Conservation (phyloP, 1,139 yeast species). For the Geotrichum cucujoidarum region DNA sequence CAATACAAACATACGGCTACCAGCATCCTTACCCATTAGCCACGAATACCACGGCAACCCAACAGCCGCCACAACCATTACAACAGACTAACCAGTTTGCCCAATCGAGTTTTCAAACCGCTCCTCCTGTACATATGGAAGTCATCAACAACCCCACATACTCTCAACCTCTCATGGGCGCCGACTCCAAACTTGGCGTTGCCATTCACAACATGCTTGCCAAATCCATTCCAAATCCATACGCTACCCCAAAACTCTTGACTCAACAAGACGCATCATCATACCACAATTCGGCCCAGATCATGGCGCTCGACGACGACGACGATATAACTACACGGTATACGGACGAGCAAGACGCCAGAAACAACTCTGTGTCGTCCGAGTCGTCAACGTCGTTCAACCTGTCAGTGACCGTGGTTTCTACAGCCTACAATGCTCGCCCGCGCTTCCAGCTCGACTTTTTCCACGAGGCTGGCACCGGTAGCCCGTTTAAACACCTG, state of each 20-base stretch:
- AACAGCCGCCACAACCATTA: no score
- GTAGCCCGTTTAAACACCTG: conserved; percentile 10
- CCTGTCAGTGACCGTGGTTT: not conserved
- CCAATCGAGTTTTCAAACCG: not conserved
- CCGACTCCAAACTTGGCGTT: not conserved
- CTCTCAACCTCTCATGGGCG: not conserved
- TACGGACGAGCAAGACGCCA: not conserved
- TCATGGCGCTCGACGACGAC: not conserved
- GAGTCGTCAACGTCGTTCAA: conserved; percentile 2
- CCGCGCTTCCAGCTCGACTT: conserved; percentile 9
- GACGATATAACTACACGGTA: no score
- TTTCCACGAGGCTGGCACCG: conserved; percentile 6
- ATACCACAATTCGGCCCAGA: not conserved
- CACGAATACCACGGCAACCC: no score
- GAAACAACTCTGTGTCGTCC: conserved; percentile 2
- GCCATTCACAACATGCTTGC: not conserved
- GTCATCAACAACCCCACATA: not conserved
- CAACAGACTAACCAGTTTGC: not conserved
- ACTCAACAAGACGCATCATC: no score
- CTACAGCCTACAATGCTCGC: not conserved
- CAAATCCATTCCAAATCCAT: not conserved
- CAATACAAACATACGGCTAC: no score
- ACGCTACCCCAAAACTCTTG: not conserved
- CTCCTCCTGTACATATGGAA: not conserved
- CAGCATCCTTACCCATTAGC: no score